phyloP scores from a whole-genome alignment of 768 basidiomycete genomes.

The Phallus indusiatus region DNA sequence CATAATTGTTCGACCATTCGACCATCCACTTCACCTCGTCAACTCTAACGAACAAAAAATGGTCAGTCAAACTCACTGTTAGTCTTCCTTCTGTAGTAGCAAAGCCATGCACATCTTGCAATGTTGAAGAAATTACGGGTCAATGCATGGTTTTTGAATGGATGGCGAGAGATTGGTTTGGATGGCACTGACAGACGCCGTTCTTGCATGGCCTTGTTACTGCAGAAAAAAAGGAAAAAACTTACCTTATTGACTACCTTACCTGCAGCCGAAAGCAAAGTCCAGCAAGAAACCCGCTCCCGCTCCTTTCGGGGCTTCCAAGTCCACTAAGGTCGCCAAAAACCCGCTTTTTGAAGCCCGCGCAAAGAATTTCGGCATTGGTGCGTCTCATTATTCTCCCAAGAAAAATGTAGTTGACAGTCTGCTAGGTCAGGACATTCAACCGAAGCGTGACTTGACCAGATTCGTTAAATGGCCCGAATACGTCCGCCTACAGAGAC shows the following conservation, averaged over 20 bases:
- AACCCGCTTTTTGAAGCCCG: constrained; percentile 93
- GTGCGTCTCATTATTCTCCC: constrained; percentile 33
- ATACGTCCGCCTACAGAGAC: constrained; percentile 94
- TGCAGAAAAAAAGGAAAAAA: constrained; percentile 4
- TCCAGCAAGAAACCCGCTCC: constrained; percentile 72
- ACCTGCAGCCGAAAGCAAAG: constrained; percentile 64
- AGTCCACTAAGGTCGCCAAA: constrained; percentile 67
- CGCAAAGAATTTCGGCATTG: constrained; percentile 93
- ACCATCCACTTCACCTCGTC: constrained; percentile 4
- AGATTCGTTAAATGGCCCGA: constrained; percentile 99
- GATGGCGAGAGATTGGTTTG: constrained; percentile 19
- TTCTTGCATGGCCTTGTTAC: constrained; percentile 22
- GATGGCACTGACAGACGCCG: constrained; percentile 24
- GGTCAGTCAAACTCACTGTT: constrained; percentile 41
- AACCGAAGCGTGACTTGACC: constrained; percentile 80
- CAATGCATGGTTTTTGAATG: constrained; percentile 14
- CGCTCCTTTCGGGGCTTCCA: constrained; percentile 75
- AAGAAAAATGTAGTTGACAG: neutral
- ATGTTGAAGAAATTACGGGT: constrained; percentile 15
- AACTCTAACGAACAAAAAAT: constrained; percentile 19
- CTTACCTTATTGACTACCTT: constrained; percentile 5
- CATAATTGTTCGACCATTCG: neutral
- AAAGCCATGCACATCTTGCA: constrained; percentile 1
- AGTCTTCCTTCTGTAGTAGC: constrained; percentile 33
- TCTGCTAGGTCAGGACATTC: constrained; percentile 81